A percentile compares a stretch with the other conserved stretches of the same genome.
phyloP scores from a whole-genome alignment of 306 rosid species.

The Castanopsis chinensis region DNA sequence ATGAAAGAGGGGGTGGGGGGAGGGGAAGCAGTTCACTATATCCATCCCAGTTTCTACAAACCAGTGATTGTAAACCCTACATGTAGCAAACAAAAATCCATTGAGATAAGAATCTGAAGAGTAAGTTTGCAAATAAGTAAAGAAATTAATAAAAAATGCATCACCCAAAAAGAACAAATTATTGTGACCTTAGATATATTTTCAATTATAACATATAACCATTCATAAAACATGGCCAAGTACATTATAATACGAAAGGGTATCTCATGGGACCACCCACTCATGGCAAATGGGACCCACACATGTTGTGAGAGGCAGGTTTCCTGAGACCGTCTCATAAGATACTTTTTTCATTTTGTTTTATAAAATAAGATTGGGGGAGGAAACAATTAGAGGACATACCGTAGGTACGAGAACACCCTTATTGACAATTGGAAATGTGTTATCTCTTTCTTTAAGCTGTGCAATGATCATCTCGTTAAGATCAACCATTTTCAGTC shows the following conservation, averaged over 20 bases:
- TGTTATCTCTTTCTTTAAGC: slow-evolving; percentile 65
- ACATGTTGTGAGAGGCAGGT: no score
- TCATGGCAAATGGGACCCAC: no score
- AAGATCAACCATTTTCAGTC: slow-evolving; percentile 86
- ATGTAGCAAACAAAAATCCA: not conserved
- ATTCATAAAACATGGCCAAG: no score
- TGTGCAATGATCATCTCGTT: slow-evolving; percentile 68
- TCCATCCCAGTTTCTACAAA: not conserved
- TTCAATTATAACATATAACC: no score
- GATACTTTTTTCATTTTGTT: no score
- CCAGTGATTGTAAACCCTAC: not conserved
- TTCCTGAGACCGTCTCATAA: no score
- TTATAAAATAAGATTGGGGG: not conserved
- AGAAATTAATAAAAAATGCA: not conserved
- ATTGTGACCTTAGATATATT: not conserved
- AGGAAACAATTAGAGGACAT: slow-evolving; percentile 20
- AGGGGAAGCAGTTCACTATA: not conserved
- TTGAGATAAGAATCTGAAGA: not conserved
- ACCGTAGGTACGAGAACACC: slow-evolving; percentile 86
- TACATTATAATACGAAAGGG: no score
- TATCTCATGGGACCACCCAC: no score
- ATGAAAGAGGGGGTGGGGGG: not conserved
- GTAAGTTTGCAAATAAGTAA: not conserved
- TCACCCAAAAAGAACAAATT: not conserved
- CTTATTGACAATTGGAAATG: slow-evolving; percentile 68